These are phyloP conservation scores for Gentiana straminea DNA, from an alignment of 257 asterid species.

Conservation along the genomic window DNA sequence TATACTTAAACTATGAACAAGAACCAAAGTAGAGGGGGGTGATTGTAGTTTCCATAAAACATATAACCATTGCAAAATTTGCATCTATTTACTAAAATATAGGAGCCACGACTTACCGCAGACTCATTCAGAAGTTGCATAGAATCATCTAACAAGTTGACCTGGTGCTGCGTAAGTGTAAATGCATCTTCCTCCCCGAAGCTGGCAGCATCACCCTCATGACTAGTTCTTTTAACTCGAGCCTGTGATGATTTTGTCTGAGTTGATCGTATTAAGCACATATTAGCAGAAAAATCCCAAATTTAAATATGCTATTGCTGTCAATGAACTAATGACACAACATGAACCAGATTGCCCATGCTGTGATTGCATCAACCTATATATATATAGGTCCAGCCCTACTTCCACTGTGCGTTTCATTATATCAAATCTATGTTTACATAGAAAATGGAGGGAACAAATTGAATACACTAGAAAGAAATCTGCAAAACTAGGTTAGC, in stretches of 20 bases:
- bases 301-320: neutral
- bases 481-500: too few species aligned
- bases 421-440: too few species aligned
- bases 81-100: neutral
- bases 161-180: constrained; percentile 36
- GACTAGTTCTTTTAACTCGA: constrained; percentile 42
- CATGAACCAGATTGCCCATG: too few species aligned
- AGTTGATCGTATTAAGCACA: neutral
- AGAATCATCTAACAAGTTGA: constrained; percentile 14
- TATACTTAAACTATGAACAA: too few species aligned
- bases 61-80: too few species aligned
- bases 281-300: neutral
- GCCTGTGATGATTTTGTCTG: constrained; percentile 49
- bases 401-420: too few species aligned
- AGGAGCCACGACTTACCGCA: constrained; percentile 30
- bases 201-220: constrained; percentile 35
- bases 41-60: too few species aligned
- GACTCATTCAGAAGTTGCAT: constrained; percentile 18
- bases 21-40: too few species aligned
- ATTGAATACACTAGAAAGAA: too few species aligned
- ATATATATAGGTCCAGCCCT: too few species aligned
- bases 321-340: neutral
- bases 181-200: constrained; percentile 39
- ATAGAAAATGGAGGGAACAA: too few species aligned
- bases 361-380: too few species aligned